Conservation (phyloP, 2,329 filamentous ascomycete species). For the Aspergillus fructus region DNA sequence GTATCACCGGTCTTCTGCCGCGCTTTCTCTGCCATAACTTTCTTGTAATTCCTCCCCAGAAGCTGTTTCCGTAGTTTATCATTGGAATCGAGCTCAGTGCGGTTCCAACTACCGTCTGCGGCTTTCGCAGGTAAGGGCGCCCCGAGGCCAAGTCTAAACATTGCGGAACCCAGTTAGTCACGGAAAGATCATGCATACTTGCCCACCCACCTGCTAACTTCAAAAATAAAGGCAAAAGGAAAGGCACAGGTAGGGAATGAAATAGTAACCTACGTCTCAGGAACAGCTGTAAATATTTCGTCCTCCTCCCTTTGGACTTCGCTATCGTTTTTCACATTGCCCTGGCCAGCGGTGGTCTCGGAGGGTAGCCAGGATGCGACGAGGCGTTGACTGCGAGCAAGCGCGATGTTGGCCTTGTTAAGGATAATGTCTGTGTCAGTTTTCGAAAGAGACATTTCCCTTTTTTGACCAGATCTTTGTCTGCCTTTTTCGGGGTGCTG, state of each 20-base stretch:
- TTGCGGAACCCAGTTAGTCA: neutral
- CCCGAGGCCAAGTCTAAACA: constrained; percentile 47
- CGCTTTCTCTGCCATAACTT: constrained; percentile 42
- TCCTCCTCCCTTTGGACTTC: constrained; percentile 54
- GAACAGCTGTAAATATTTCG: constrained; percentile 53
- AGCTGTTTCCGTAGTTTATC: constrained; percentile 48
- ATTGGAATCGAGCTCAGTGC: constrained; percentile 42
- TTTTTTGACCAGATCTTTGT: neutral
- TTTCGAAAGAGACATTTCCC: constrained; percentile 29
- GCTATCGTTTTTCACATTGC: constrained; percentile 41
- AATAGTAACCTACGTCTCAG: constrained; percentile 49
- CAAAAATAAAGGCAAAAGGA: too few relatives aligned
- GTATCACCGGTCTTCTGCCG: constrained; percentile 29
- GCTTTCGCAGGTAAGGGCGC: constrained; percentile 45
- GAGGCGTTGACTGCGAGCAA: constrained; percentile 55
- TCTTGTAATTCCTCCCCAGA: constrained; percentile 43
- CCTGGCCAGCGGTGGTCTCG: constrained; percentile 39
- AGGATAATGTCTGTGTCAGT: constrained; percentile 55
- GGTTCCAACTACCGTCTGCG: constrained; percentile 41
- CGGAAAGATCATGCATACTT: neutral
- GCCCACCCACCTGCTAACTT: too few relatives aligned
- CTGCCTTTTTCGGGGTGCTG: neutral
- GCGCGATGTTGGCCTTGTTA: constrained; percentile 53
- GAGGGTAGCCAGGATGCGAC: constrained; percentile 58
- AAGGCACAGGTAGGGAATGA: neutral